Conservation (phyloP, 1,139 yeast species). For the Arxiozyma bovina region DNA sequence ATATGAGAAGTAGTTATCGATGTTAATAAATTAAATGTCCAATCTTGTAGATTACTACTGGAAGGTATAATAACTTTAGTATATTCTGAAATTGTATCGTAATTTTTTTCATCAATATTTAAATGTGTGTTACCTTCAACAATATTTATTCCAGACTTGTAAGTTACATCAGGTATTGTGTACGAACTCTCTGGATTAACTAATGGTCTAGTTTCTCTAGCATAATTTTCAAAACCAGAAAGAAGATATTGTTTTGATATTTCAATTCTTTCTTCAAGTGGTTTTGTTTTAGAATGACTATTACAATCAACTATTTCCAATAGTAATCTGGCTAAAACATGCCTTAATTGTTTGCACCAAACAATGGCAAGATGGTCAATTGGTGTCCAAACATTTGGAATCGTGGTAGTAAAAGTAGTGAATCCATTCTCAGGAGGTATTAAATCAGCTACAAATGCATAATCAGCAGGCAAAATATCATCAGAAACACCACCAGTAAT, state of each 20-base stretch:
- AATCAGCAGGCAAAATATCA: constrained; percentile 84
- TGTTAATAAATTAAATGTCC: constrained; percentile 14
- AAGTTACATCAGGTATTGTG: constrained; percentile 6
- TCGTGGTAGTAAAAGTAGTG: constrained; percentile 74
- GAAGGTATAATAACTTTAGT: constrained; percentile 2
- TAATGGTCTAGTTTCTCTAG: constrained; percentile 8
- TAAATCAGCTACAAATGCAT: constrained; percentile 65
- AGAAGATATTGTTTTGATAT: constrained; percentile 44
- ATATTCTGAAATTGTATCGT: constrained; percentile 1
- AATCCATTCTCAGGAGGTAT: constrained; percentile 73
- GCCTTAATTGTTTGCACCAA: constrained; percentile 89
- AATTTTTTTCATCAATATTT: background rate
- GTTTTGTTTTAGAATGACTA: constrained; percentile 39
- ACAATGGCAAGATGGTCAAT: constrained; percentile 93
- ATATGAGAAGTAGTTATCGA: constrained; percentile 9
- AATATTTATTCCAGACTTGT: constrained; percentile 1
- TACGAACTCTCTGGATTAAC: constrained; percentile 2
- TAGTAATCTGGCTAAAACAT: constrained; percentile 49
- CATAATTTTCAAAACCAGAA: constrained; percentile 48
- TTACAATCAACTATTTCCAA: constrained; percentile 49
- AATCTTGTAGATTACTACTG: background rate
- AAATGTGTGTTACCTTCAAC: constrained; percentile 3
- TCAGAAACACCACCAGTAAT: constrained; percentile 89
- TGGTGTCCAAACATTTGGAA: constrained; percentile 90
- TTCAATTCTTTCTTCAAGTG: constrained; percentile 48